These are phyloP conservation scores for Sporodiniella umbellata DNA, from an alignment of 371 early-diverging fungal species.

Conservation along the genomic window DNA sequence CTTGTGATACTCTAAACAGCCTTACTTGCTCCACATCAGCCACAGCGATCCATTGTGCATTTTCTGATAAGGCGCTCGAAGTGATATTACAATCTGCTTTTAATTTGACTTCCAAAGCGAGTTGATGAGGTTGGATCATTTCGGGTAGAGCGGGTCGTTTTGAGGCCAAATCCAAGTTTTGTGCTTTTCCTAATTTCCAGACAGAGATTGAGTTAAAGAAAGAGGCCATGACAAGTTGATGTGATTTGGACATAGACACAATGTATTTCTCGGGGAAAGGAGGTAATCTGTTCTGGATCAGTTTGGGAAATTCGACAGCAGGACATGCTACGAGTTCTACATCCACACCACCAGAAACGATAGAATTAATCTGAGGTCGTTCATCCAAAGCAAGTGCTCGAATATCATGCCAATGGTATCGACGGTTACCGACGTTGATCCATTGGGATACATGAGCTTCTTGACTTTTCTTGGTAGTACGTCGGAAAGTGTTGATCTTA, in stretches of 20 bases:
- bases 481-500: slow-evolving; percentile 70
- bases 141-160: slow-evolving; percentile 34
- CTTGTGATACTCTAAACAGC: slow-evolving; percentile 64
- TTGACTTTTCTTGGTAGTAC: slow-evolving; percentile 31
- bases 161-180: slow-evolving; percentile 12
- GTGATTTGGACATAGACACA: slow-evolving; percentile 60
- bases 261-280: slow-evolving; percentile 78
- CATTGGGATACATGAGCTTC: slow-evolving; percentile 41
- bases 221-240: slow-evolving; percentile 58
- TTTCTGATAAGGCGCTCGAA: slow-evolving; percentile 75
- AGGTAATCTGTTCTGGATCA: slow-evolving; percentile 68
- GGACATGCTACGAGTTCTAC: slow-evolving; percentile 69
- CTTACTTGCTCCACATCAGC: slow-evolving; percentile 74
- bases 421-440: slow-evolving; percentile 74
- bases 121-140: slow-evolving; percentile 60
- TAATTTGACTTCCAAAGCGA: slow-evolving; percentile 61
- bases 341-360: slow-evolving; percentile 87
- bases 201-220: slow-evolving; percentile 64
- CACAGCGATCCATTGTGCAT: slow-evolving; percentile 83
- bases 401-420: slow-evolving; percentile 92
- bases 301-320: slow-evolving; percentile 62
- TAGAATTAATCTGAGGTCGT: slow-evolving; percentile 51
- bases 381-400: slow-evolving; percentile 77
- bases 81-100: slow-evolving; percentile 63
- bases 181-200: slow-evolving; percentile 74